Evolutionary conservation across 148 eudicot species (phyloP), one percentile per base, ranked within the genome.

Genomic region (Diospyros kaki): DNA sequence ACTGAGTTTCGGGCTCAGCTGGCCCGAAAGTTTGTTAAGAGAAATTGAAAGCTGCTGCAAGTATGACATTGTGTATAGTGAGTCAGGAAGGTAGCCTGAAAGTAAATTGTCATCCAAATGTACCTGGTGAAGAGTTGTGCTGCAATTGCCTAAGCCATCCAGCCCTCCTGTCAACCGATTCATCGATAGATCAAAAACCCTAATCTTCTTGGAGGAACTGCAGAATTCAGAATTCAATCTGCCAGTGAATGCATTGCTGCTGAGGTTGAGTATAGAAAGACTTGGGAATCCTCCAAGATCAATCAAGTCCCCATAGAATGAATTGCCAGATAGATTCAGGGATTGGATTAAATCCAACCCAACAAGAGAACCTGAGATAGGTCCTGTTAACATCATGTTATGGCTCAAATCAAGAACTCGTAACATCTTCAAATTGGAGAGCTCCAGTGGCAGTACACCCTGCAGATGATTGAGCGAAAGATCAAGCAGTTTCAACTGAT

Each of bases 31-130:
- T 82, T 79, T 77, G 84, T 91, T 93, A 58, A 82, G 71, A 59
- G 89, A 79, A 67, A 91, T 55, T 40, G 97, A 80, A 58, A 93
- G 87, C 58, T 81, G 85, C 88, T 89, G 90, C 91, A 93, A 81
- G 45, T 79, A 80, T 68, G 85, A 18, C 76, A 88, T 76, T 11
- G 73, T 80, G 83, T 89, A 93, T 52, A 93, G 38, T 50, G 83
- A 86, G 52, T 82, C 87, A 3, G 97, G 93, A 66, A 93, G 73
- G 9, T 75, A 78, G 13, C 97, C 97, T 0, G 89, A 84, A 9
- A 93, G 75, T 15, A 78, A 83, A 84, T 93, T 93, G 72, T 50
- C 75, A 85, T 87, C 94, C 68, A 84, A 73, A 75, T 81, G 88
- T 58, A 93, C 74, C 58, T 82, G 78, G 78, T 81, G 73, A 18